phyloP scores from a whole-genome alignment of 2,329 filamentous ascomycete genomes.

The Colletotrichum brevisporum region DNA sequence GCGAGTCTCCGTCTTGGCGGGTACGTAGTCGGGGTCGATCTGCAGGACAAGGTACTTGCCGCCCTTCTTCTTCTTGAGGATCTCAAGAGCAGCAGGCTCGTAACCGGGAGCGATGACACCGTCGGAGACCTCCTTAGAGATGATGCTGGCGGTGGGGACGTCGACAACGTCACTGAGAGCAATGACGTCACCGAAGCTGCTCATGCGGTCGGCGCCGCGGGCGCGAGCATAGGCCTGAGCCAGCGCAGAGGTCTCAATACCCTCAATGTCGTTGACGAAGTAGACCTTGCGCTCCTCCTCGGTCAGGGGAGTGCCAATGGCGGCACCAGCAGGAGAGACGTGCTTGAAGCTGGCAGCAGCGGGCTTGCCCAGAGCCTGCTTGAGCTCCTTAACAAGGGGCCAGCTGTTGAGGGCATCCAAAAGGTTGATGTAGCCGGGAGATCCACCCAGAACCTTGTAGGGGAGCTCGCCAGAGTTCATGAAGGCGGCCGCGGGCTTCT shows the following conservation, averaged over 20 bases:
- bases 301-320: constrained; percentile 89
- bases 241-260: constrained; percentile 86
- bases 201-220: constrained; percentile 97
- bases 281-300: constrained; percentile 96
- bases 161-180: constrained; percentile 93
- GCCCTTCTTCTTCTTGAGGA: constrained; percentile 97
- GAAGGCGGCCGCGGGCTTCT: constrained; percentile 94
- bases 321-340: constrained; percentile 95
- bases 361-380: constrained; percentile 86
- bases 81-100: constrained; percentile 85
- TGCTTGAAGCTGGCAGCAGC: constrained; percentile 99
- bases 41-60: constrained; percentile 96
- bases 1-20: constrained; percentile 84
- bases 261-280: constrained; percentile 96
- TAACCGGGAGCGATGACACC: constrained; percentile 95
- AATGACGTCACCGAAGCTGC: constrained; percentile 97
- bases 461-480: constrained; percentile 81
- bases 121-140: constrained; percentile 97
- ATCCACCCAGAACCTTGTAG: constrained; percentile 93
- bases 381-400: constrained; percentile 97
- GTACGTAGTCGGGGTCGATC: constrained; percentile 90
- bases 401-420: constrained; percentile 97
- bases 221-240: constrained; percentile 97
- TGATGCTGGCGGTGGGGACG: constrained; percentile 94
- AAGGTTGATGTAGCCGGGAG: constrained; percentile 97